phyloP scores from a whole-genome alignment of 441 rosid species.

The Capsella rubella region DNA sequence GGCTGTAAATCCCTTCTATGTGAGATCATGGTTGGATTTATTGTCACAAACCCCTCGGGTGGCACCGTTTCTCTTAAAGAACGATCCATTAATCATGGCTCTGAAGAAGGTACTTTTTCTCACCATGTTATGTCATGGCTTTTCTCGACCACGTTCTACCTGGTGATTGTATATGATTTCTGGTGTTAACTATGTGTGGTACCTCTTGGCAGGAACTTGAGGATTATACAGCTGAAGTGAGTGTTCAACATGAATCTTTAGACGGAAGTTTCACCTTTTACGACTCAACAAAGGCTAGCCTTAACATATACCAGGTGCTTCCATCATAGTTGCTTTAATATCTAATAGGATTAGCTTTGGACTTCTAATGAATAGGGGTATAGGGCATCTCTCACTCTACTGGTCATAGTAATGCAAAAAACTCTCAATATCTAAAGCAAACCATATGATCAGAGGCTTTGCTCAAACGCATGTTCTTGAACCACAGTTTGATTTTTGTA shows the following conservation, averaged over 20 bases:
- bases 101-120: conserved; percentile 70
- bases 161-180: neutral
- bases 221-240: conserved; percentile 77
- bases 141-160: neutral
- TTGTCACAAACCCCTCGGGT: conserved; percentile 92
- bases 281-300: conserved; percentile 76
- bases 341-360: neutral
- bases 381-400: neutral
- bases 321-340: neutral
- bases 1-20: conserved; percentile 80
- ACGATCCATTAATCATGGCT: conserved; percentile 82
- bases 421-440: neutral
- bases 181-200: conserved; percentile 27
- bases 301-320: conserved; percentile 88
- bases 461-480: neutral
- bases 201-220: conserved; percentile 74
- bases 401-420: neutral
- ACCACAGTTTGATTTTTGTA: conserved; percentile 2
- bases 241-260: conserved; percentile 75
- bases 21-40: conserved; percentile 82
- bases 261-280: conserved; percentile 95
- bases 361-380: no score
- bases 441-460: neutral
- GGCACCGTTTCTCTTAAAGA: conserved; percentile 92
- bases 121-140: neutral